These are phyloP conservation scores for Yamadazyma kitorensis DNA, from an alignment of 805 yeast species.

Conservation along the genomic window DNA sequence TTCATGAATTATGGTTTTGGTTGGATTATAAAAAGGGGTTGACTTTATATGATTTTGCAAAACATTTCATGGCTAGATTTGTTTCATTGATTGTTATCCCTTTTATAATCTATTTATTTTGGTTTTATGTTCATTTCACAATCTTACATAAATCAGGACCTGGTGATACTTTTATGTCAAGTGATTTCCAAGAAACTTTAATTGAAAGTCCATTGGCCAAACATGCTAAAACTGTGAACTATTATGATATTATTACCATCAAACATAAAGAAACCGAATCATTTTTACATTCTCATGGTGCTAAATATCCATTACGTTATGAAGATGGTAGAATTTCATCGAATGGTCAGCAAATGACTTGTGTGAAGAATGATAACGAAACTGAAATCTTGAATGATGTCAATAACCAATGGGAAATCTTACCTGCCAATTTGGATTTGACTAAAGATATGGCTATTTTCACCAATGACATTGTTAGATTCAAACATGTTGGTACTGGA, in stretches of 20 bases:
- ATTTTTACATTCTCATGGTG: conserved; percentile 77
- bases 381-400: conserved; percentile 41
- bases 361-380: conserved; percentile 36
- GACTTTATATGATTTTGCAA: conserved; percentile 49
- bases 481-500: conserved; percentile 77
- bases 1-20: conserved; percentile 83
- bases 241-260: conserved; percentile 71
- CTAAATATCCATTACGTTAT: conserved; percentile 81
- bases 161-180: conserved; percentile 93
- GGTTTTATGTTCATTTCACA: conserved; percentile 91
- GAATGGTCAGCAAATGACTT: conserved; percentile 91
- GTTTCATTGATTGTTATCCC: conserved; percentile 76
- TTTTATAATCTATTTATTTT: conserved; percentile 71
- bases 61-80: conserved; percentile 76
- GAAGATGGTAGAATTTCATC: conserved; percentile 96
- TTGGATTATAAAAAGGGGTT: conserved; percentile 71
- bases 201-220: conserved; percentile 77
- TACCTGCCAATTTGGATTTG: conserved; percentile 51
- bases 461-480: conserved; percentile 73
- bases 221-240: conserved; percentile 70
- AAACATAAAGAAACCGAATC: conserved; percentile 79
- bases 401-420: conserved; percentile 83
- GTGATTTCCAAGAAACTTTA: conserved; percentile 90
- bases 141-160: conserved; percentile 86
- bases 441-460: conserved; percentile 49